Base-by-base conservation (phyloP, 208 protist genomes). In the Trichomonas gallinae region DNA sequence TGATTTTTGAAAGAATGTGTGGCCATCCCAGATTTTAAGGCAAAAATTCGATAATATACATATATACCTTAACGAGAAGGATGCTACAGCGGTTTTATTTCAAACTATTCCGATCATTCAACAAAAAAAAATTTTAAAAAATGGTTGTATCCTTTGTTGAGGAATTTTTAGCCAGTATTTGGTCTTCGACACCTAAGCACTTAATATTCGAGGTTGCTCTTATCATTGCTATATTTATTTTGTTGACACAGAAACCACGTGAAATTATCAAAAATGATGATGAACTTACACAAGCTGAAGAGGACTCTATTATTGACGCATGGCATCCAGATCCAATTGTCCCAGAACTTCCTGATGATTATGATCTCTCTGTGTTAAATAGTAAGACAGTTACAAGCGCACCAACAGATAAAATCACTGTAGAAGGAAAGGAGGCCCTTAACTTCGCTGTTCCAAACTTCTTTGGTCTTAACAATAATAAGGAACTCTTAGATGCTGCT, bases 251-350 rank as follows among this genome's bases (percentile, higher is more conserved):
- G 6, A 46, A 42, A 31, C 49, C 93, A 96, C 40, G 42, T 13
- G 51, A 96, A 82, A 36, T 81, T 48, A 49, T 40, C 40, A 40
- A 96, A 45, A n/a, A 34, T 23, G 63, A 72, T 40, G 93, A 96
- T 11, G 38, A 83, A 23, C 10, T 83, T 36, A 96, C 93, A 45
- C 8, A 0, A 45, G 49, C 15, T 11, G 93, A 96, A 82, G 93
- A 96, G 82, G 49, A 96, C 23, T 6, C 63, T 34, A 82, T 96
- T 31, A 96, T 96, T 45, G n/a, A 4, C 26, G 49, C 63, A 23
- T 96, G 93, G 93, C 34, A 81, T 44, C 93, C 93, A 45, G 42
- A 96, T 21, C 93, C 93, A n/a, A 36, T 96, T 13, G 40, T 96
- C 15, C 93, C 93, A 15, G 51, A 96, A 31, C 11, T 96, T n/a